These are phyloP conservation scores for Nitzschia sp. DNA, from an alignment of 108 stramenopile genomes.

Conservation along the genomic window DNA sequence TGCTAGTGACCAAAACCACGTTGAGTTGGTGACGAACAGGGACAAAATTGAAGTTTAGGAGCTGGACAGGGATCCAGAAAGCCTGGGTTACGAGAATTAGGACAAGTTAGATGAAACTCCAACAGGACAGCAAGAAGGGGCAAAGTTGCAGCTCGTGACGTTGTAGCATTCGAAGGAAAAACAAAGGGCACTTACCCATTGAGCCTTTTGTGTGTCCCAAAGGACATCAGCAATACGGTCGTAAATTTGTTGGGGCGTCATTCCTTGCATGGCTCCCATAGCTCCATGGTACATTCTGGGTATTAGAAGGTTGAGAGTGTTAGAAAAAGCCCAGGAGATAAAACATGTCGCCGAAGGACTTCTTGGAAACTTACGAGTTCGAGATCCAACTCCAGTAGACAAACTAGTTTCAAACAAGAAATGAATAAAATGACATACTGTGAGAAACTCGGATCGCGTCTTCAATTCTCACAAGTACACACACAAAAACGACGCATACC, in stretches of 20 bases:
- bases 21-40: constrained; percentile 81
- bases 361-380: constrained; percentile 33
- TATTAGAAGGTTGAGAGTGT: neutral
- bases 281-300: constrained; percentile 63
- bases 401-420: constrained; percentile 39
- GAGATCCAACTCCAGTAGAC: constrained; percentile 83
- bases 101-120: constrained; percentile 1
- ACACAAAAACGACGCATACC: constrained; percentile 18
- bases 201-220: constrained; percentile 63
- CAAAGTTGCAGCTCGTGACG: neutral
- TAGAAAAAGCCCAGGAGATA: neutral
- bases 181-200: constrained; percentile 10
- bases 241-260: constrained; percentile 42
- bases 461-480: too few relatives aligned
- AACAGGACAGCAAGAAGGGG: too few relatives aligned
- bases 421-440: constrained; percentile 7
- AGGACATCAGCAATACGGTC: constrained; percentile 63
- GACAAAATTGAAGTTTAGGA: constrained; percentile 71
- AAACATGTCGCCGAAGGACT: neutral
- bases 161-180: neutral
- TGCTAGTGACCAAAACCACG: constrained; percentile 69
- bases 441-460: too few relatives aligned
- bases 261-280: constrained; percentile 81
- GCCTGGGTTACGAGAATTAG: constrained; percentile 34
- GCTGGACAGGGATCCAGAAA: constrained; percentile 72